Base-by-base conservation (phyloP, 2,329 filamentous ascomycete species). In the Fusarium devonianum region DNA sequence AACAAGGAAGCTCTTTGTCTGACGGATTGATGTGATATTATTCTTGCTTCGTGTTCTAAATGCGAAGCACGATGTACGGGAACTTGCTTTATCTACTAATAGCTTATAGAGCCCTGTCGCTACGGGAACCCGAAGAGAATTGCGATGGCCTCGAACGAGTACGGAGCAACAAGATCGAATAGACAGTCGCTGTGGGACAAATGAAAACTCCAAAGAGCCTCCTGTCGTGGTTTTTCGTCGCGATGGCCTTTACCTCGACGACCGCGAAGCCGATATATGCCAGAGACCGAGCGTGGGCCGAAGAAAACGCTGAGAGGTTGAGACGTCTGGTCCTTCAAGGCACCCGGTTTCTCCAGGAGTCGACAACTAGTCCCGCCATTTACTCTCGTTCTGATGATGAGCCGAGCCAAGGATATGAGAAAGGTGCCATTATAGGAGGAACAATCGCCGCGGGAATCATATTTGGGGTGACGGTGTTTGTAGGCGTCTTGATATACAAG, bases 401-500 rank as follows among this genome's bases (percentile, higher is more conserved):
- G 8, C n/a, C 26, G 7, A 30, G 11, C 14, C 45, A 26, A 10
- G 33, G 38, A 7, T 17, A 46, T n/a, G 16, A 49, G 7, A 57
- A 42, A 18, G 54, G 49, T 16, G 54, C 51, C 23, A 48, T 66
- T 11, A 39, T 63, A 11, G 61, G 61, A 4, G 61, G 61, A 2
- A 56, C 53, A 2, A 22, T 66, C 17, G 53, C 47, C 11, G 45
- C 36, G 10, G 59, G 54, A 6, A 43, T 64, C 12, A 18, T 63
- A 9, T 38, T 65, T 7, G 45, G 48, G 6, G 25, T 55, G 7
- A 39, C 39, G 8, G 18, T 64, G 11, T 63, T 64, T 32, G 19
- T 66, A n/a, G 40, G 41, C 16, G 49, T 54, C 11, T 43, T 47
- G 17, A 43, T 56, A 13, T 60, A 53, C 19, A 61, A 53, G 16